phyloP scores from a whole-genome alignment of 768 basidiomycete species.

The Boletus rubescentipes region DNA sequence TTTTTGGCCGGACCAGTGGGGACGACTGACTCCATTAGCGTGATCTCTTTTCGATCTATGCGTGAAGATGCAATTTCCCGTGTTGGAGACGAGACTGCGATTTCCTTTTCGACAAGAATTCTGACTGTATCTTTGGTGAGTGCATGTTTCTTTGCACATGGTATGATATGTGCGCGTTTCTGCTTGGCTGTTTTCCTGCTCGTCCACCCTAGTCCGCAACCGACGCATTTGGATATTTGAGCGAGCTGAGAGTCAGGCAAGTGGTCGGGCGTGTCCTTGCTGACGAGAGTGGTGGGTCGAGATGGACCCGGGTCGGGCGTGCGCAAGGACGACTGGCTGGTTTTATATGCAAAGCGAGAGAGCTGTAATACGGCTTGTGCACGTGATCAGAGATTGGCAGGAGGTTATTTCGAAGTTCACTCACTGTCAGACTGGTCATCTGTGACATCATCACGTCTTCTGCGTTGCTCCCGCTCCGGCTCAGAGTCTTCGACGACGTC shows the following conservation, averaged over 20 bases:
- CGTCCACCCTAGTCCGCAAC: slow-evolving; percentile 70
- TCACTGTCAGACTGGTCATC: slow-evolving; percentile 6
- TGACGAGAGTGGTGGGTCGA: neutral
- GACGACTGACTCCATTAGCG: slow-evolving; percentile 57
- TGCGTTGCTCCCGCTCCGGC: neutral
- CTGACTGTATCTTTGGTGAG: slow-evolving; percentile 56
- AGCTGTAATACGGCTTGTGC: slow-evolving; percentile 12
- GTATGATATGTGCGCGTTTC: slow-evolving; percentile 66
- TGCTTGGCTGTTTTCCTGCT: slow-evolving; percentile 58
- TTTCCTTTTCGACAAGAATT: slow-evolving; percentile 50
- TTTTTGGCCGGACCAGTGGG: slow-evolving; percentile 48
- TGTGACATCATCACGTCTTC: neutral
- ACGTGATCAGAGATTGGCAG: neutral
- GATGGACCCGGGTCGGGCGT: neutral
- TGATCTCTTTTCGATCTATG: slow-evolving; percentile 11
- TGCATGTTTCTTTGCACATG: slow-evolving; percentile 63
- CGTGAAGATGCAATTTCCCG: neutral
- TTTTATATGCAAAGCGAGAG: slow-evolving; percentile 42
- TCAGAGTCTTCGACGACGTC: neutral
- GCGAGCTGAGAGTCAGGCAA: slow-evolving; percentile 48
- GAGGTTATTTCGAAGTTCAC: neutral
- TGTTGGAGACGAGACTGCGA: slow-evolving; percentile 20
- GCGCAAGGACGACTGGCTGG: neutral
- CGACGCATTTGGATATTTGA: slow-evolving; percentile 56
- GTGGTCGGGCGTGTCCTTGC: slow-evolving; percentile 25